A percentile compares a stretch with the other conserved stretches of the same genome.
These are phyloP conservation scores for Neurospora sp. DNA, from an alignment of 495 filamentous ascomycete genomes.

Conservation along the genomic window DNA sequence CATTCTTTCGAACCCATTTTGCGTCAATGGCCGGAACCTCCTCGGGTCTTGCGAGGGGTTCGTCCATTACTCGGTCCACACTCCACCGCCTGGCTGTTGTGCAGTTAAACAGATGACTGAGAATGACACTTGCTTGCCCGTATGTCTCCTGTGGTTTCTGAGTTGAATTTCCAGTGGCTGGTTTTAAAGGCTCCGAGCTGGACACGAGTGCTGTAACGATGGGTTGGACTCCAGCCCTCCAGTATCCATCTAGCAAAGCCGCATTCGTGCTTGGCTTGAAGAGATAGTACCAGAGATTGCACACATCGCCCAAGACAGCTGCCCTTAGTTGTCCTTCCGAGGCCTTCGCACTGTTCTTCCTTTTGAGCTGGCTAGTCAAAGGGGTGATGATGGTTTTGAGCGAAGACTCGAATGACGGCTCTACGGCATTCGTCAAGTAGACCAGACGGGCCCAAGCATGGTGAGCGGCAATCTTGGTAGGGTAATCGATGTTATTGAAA, in stretches of 20 bases:
- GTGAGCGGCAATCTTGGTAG: slow-evolving; percentile 66
- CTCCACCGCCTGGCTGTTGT: slow-evolving; percentile 59
- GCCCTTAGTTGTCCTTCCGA: slow-evolving; percentile 43
- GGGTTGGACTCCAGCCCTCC: slow-evolving; percentile 62
- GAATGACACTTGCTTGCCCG: slow-evolving; percentile 48
- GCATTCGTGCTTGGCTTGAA: slow-evolving; percentile 57
- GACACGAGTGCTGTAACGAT: slow-evolving; percentile 29
- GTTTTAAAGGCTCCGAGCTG: background rate
- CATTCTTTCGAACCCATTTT: slow-evolving; percentile 76
- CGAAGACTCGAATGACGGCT: slow-evolving; percentile 46
- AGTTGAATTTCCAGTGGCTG: background rate
- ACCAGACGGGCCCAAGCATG: slow-evolving; percentile 77
- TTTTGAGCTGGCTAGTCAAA: slow-evolving; percentile 57
- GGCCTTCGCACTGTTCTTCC: slow-evolving; percentile 46
- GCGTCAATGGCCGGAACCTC: slow-evolving; percentile 73
- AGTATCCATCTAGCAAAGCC: slow-evolving; percentile 60
- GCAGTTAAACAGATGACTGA: slow-evolving; percentile 59
- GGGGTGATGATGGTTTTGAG: slow-evolving; percentile 61
- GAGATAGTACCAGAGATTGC: slow-evolving; percentile 76
- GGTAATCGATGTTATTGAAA: slow-evolving; percentile 68
- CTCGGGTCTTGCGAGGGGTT: slow-evolving; percentile 44
- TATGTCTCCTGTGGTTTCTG: slow-evolving; percentile 20
- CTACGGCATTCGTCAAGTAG: slow-evolving; percentile 53
- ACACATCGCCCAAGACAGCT: slow-evolving; percentile 56
- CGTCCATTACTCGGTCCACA: slow-evolving; percentile 55